phyloP scores from a whole-genome alignment of 148 eudicot genomes.

The Spergularia marina region DNA sequence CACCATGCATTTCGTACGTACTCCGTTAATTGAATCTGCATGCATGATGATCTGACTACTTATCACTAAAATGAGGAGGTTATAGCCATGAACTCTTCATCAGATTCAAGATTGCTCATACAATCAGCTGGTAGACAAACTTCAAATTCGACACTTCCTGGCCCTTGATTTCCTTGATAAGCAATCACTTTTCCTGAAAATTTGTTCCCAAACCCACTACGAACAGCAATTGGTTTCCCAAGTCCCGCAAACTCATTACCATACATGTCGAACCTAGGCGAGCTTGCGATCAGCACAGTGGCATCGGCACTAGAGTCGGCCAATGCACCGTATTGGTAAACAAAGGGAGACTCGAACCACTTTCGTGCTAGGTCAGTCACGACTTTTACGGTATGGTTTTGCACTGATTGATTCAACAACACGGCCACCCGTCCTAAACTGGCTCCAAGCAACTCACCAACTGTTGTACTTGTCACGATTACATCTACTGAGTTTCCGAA shows the following conservation, averaged over 20 bases:
- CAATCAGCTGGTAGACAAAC: no score
- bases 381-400: constrained; percentile 29
- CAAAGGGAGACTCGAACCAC: constrained; percentile 13
- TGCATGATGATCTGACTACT: no score
- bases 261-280: constrained; percentile 63
- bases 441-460: constrained; percentile 37
- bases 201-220: no score
- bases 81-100: no score
- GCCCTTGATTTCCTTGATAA: no score
- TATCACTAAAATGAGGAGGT: no score
- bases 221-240: constrained; percentile 36
- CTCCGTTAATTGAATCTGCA: no score
- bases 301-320: not conserved
- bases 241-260: constrained; percentile 61
- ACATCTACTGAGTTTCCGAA: constrained; percentile 30
- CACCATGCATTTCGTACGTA: no score
- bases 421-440: constrained; percentile 42
- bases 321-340: not conserved
- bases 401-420: constrained; percentile 35
- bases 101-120: no score
- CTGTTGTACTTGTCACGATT: constrained; percentile 21
- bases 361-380: not conserved
- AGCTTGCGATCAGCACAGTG: constrained; percentile 55
- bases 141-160: no score
- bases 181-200: no score